These are phyloP conservation scores for Adenanthera pavonina DNA, from an alignment of 306 rosid species.

Conservation along the genomic window DNA sequence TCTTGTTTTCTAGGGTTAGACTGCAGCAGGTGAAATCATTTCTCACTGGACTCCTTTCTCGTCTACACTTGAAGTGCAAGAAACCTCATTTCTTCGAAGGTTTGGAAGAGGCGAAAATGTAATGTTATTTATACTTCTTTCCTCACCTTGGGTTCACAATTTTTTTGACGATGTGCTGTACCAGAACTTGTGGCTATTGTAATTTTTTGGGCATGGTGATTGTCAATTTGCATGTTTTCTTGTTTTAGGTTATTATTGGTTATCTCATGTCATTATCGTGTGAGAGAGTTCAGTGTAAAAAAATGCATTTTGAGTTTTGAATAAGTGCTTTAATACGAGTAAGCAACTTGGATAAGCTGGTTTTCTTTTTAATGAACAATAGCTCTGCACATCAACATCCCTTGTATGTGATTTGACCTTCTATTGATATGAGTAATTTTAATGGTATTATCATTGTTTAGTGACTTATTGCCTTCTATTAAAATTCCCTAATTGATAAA, in stretches of 20 bases:
- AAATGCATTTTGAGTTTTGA: conserved; percentile 6
- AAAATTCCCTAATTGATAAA: not conserved
- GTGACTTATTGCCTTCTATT: conserved; percentile 14
- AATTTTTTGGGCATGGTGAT: conserved; percentile 6
- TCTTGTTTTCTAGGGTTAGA: conserved; percentile 68
- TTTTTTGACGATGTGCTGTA: conserved; percentile 11
- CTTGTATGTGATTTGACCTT: not conserved
- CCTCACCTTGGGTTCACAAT: conserved; percentile 17
- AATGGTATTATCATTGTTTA: not conserved
- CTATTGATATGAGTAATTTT: not conserved
- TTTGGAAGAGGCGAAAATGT: conserved; percentile 98
- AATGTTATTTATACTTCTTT: conserved; percentile 32
- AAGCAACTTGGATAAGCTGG: conserved; percentile 31
- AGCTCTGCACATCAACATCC: conserved; percentile 14
- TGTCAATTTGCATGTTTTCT: conserved; percentile 25
- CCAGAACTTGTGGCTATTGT: conserved; percentile 3
- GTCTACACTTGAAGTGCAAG: conserved; percentile 89
- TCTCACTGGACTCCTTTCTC: conserved; percentile 88
- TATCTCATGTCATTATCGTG: conserved; percentile 33
- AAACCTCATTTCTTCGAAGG: conserved; percentile 73
- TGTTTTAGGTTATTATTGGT: conserved; percentile 34
- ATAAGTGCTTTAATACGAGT: conserved; percentile 6
- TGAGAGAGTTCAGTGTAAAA: not conserved
- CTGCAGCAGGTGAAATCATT: conserved; percentile 83
- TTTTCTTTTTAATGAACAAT: not conserved